Conservation (phyloP, 345 rosid genomes). For the Camelina laxa region DNA sequence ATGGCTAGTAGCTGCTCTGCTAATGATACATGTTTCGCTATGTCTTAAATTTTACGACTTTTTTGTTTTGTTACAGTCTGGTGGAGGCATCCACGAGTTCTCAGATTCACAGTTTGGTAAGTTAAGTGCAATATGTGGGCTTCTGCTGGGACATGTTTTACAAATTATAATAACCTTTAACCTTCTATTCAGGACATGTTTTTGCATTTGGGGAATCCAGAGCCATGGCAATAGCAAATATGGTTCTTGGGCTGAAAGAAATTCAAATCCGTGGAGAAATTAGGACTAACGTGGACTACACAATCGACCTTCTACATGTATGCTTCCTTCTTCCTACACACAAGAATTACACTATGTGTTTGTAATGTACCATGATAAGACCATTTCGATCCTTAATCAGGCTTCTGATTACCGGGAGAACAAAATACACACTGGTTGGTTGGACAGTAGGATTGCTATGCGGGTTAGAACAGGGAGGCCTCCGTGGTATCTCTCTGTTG, state of each 20-base stretch:
- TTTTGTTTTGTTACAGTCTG: constrained; percentile 69
- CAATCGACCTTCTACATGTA: constrained; percentile 96
- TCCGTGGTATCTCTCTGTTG: constrained; percentile 98
- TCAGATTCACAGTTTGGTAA: constrained; percentile 99
- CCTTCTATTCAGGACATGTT: constrained; percentile 69
- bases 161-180: constrained; percentile 1
- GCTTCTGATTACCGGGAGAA: constrained; percentile 94
- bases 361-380: constrained; percentile 33
- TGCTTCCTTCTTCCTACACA: constrained; percentile 30
- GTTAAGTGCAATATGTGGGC: constrained; percentile 26
- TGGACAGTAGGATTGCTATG: constrained; percentile 99
- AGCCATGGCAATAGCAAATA: constrained; percentile 96
- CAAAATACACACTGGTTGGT: constrained; percentile 98
- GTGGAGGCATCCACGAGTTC: constrained; percentile 99
- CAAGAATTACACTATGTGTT: constrained; percentile 24
- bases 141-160: constrained; percentile 1
- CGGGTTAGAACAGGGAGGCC: constrained; percentile 99
- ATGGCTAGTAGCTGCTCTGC: constrained; percentile 15
- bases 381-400: constrained; percentile 50
- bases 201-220: constrained; percentile 98
- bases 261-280: constrained; percentile 98
- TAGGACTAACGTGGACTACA: constrained; percentile 94
- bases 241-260: constrained; percentile 99
- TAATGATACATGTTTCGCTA: constrained; percentile 20
- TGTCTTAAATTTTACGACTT: constrained; percentile 6